Conservation (phyloP, 1,139 yeast species). For the Zygoascus sp. region DNA sequence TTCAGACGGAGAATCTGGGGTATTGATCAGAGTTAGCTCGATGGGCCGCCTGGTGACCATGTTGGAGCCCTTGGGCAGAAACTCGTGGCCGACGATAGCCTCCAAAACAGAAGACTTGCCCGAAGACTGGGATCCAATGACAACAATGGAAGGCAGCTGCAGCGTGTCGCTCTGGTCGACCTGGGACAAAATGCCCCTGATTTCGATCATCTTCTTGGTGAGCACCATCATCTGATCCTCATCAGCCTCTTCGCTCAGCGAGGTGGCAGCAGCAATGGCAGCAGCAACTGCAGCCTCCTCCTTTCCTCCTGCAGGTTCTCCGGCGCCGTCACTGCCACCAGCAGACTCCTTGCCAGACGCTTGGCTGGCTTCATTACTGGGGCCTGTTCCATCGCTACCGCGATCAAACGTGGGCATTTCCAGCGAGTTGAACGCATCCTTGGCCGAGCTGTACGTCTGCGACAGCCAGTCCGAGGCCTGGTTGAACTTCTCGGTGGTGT, state of each 20-base stretch:
- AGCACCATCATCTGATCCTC: constrained; percentile 60
- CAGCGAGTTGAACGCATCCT: constrained; percentile 22
- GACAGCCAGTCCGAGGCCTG: constrained; percentile 53
- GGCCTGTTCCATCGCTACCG: neutral
- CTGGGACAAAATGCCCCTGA: constrained; percentile 69
- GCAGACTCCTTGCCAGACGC: neutral
- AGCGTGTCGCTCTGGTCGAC: constrained; percentile 75
- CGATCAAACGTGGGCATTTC: neutral
- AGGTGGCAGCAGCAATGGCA: constrained; percentile 33
- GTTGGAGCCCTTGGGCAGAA: constrained; percentile 87
- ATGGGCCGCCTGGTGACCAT: constrained; percentile 97
- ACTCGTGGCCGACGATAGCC: constrained; percentile 90
- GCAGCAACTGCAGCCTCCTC: constrained; percentile 30
- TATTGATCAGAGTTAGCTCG: constrained; percentile 83
- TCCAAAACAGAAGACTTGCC: constrained; percentile 95
- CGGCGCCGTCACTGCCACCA: neutral
- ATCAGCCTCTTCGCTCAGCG: constrained; percentile 32
- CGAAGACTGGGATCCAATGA: constrained; percentile 94
- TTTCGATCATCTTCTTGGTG: constrained; percentile 95
- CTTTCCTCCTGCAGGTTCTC: constrained; percentile 18
- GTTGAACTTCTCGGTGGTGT: constrained; percentile 61
- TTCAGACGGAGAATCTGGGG: constrained; percentile 78
- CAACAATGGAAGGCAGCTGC: constrained; percentile 90
- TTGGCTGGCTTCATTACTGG: neutral
- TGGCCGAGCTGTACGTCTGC: constrained; percentile 34